phyloP scores from a whole-genome alignment of 169 alveolate genomes.

The Toxoplasma gondii region DNA sequence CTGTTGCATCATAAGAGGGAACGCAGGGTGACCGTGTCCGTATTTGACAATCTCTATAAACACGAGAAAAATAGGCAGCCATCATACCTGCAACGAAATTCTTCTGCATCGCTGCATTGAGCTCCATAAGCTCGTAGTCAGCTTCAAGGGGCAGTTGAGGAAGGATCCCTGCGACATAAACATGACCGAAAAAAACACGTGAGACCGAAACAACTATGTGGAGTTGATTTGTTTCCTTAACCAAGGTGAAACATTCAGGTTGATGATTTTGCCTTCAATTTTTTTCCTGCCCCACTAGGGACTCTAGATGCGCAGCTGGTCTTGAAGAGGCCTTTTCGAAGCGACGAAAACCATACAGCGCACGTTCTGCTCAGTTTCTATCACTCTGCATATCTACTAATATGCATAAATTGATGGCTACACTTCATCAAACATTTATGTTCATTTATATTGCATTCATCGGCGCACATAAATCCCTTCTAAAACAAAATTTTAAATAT shows the following conservation, averaged over 20 bases:
- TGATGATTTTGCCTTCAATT: not conserved
- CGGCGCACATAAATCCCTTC: not conserved
- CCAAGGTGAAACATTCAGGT: not conserved
- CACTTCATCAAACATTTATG: not conserved
- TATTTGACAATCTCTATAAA: not conserved
- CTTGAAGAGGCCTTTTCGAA: too few relatives aligned
- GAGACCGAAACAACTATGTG: not conserved
- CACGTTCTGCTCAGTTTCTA: too few relatives aligned
- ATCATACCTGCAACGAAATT: not conserved
- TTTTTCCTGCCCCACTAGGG: too few relatives aligned
- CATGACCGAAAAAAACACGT: not conserved
- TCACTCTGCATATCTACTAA: not conserved
- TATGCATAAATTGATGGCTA: not conserved
- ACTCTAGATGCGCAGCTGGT: too few relatives aligned
- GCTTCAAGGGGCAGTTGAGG: not conserved
- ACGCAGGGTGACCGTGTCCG: not conserved
- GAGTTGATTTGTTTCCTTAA: not conserved
- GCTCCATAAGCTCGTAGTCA: constrained; percentile 36
- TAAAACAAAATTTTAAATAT: too few relatives aligned
- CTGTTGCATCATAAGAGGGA: not conserved
- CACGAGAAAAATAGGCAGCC: not conserved
- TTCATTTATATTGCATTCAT: not conserved
- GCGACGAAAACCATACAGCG: too few relatives aligned
- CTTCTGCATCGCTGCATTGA: constrained; percentile 2
- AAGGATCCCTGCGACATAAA: not conserved